These are phyloP conservation scores for Eucalyptus polybractea DNA, from an alignment of 345 rosid genomes.

Conservation along the genomic window DNA sequence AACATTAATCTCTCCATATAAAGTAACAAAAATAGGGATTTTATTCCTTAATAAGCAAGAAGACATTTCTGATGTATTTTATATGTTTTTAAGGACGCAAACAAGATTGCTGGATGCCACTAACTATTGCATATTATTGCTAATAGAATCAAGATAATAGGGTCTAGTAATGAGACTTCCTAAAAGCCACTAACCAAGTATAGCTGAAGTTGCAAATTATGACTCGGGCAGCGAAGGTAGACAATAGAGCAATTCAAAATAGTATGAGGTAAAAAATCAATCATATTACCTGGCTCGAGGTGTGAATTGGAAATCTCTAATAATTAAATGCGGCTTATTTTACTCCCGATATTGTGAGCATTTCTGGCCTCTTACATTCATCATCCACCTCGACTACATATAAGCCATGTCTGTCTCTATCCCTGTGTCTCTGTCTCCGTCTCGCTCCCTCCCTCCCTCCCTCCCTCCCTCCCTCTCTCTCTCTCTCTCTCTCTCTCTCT, in stretches of 20 bases:
- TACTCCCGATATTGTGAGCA: not conserved
- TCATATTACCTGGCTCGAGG: not conserved
- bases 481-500: not conserved
- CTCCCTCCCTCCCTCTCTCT: accelerated
- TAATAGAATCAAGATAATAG: not conserved
- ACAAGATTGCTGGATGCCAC: not conserved
- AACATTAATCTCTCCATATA: not conserved
- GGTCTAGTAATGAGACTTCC: not conserved
- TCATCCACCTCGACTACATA: not conserved
- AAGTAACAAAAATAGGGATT: not conserved
- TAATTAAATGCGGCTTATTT: not conserved
- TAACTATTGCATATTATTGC: not conserved
- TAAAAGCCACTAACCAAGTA: not conserved
- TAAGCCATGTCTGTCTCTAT: not conserved
- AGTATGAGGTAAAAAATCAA: not conserved
- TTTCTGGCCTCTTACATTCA: not conserved
- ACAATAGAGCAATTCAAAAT: not conserved
- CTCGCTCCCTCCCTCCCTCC: too few species aligned
- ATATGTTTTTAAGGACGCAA: not conserved
- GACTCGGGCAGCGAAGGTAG: not conserved
- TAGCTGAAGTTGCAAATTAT: not conserved
- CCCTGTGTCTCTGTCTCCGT: too few species aligned
- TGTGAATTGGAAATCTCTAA: not conserved
- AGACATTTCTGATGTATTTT: not conserved
- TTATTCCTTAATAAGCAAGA: not conserved